These are phyloP conservation scores for Paspalum notatum DNA, from an alignment of 176 grass and related monocot genomes.

Conservation along the genomic window DNA sequence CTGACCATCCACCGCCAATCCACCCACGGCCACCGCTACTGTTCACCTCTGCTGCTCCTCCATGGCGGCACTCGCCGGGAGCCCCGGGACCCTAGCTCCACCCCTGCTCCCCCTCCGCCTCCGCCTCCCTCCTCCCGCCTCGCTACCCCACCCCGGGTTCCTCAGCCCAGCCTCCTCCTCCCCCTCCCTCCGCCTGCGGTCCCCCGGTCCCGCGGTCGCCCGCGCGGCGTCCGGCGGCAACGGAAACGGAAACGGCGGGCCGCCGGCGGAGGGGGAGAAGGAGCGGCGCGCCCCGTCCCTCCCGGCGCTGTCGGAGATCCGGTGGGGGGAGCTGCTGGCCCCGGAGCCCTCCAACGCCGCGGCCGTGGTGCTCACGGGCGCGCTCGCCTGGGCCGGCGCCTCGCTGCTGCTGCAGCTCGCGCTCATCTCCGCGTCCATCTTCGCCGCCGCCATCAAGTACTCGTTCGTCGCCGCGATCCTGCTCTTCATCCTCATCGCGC, in stretches of 20 bases:
- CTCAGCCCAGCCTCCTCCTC: not conserved
- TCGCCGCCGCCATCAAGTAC: conserved; percentile 56
- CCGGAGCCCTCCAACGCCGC: conserved; percentile 47
- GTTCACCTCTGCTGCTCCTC: no score
- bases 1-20: no score
- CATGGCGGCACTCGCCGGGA: conserved; percentile 42
- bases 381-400: conserved; percentile 40
- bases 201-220: not conserved
- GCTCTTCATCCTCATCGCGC: conserved; percentile 59
- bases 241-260: not conserved
- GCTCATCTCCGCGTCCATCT: conserved; percentile 51
- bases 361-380: conserved; percentile 42
- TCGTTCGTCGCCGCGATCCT: conserved; percentile 54
- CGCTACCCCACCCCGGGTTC: no score
- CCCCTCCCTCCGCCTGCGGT: not conserved
- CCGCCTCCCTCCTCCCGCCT: not conserved
- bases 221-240: conserved; percentile 3
- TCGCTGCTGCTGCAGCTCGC: conserved; percentile 51
- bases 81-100: conserved; percentile 36
- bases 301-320: conserved; percentile 45
- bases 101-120: not conserved
- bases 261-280: conserved; percentile 29
- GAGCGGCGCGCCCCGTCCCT: not conserved
- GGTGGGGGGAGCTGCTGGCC: conserved; percentile 49
- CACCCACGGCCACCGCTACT: not conserved